A percentile compares a stretch with the other conserved stretches of the same genome.
These are phyloP conservation scores for Mycena haematopus DNA, from an alignment of 768 basidiomycete genomes.

Conservation along the genomic window DNA sequence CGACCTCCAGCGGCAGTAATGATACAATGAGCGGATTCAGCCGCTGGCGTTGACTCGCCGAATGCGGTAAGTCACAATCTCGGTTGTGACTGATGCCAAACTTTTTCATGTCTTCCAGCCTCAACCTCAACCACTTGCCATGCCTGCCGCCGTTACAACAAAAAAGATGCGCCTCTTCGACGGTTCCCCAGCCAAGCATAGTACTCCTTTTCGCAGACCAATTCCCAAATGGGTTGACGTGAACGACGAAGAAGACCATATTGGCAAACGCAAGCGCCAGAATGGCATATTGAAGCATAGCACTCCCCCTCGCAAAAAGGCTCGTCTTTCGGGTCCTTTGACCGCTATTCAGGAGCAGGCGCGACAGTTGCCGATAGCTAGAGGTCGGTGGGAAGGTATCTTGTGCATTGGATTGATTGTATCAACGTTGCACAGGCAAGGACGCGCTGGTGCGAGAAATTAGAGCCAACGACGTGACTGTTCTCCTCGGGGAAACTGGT, in stretches of 20 bases:
- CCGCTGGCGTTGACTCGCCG: constrained; percentile 18
- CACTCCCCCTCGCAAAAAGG: constrained; percentile 25
- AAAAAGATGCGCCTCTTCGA: constrained; percentile 22
- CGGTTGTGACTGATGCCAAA: not conserved
- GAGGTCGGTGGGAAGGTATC: constrained; percentile 52
- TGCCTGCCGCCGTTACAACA: constrained; percentile 4
- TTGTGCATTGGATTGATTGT: not conserved
- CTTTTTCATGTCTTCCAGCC: constrained; percentile 14
- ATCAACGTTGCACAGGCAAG: constrained; percentile 56
- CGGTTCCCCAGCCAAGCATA: constrained; percentile 12
- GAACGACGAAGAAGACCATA: constrained; percentile 44
- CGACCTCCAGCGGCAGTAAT: too few species aligned
- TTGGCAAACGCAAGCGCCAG: constrained; percentile 35
- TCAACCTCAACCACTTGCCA: not conserved
- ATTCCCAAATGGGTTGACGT: constrained; percentile 46
- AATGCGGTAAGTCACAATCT: constrained; percentile 15
- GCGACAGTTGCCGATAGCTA: constrained; percentile 77
- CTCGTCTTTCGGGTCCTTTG: constrained; percentile 29
- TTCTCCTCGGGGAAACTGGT: constrained; percentile 95
- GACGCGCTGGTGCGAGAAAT: constrained; percentile 80
- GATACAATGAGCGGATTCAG: too few species aligned
- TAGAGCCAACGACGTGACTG: constrained; percentile 77
- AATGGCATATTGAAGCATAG: constrained; percentile 38
- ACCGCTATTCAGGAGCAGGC: constrained; percentile 66
- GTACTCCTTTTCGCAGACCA: constrained; percentile 32